Evolutionary conservation across 768 basidiomycete genomes (phyloP).

Genomic region (Fibroporia radiculosa): DNA sequence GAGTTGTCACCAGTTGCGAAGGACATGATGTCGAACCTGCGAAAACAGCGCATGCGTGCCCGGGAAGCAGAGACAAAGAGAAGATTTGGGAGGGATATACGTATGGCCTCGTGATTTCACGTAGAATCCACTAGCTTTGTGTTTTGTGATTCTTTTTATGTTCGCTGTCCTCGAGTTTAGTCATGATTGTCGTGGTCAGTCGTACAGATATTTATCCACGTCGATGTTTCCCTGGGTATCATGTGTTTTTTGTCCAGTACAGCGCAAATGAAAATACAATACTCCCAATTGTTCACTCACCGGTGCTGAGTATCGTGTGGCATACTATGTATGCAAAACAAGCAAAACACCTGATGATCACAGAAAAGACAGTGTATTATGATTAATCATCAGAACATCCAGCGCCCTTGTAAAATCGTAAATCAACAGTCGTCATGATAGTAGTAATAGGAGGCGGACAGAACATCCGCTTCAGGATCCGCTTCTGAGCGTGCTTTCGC

Average conservation of each 20-base stretch:
- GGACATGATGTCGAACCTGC: conserved; percentile 59
- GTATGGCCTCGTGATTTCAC: not conserved
- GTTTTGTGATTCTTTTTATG: not conserved
- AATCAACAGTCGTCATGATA: conserved; percentile 4
- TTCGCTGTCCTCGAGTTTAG: too few relatives aligned
- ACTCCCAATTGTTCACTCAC: too few relatives aligned
- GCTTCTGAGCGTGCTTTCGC: conserved; percentile 1
- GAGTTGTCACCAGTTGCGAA: conserved; percentile 65
- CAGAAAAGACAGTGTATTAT: too few relatives aligned
- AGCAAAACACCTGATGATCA: too few relatives aligned
- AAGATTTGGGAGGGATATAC: not conserved
- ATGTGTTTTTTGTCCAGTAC: too few relatives aligned
- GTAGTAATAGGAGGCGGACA: not conserved
- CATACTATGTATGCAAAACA: too few relatives aligned
- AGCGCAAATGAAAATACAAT: too few relatives aligned
- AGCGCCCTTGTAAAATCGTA: not conserved
- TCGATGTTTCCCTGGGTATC: too few relatives aligned
- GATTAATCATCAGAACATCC: conserved; percentile 5
- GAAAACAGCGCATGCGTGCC: conserved; percentile 27
- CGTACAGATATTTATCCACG: too few relatives aligned
- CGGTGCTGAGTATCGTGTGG: too few relatives aligned
- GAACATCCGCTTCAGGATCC: conserved; percentile 1
- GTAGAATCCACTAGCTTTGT: not conserved
- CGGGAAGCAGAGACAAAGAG: not conserved
- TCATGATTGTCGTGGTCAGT: too few relatives aligned